Percentiles rank a stretch among this genome's conserved stretches.
Evolutionary conservation across 2,329 filamentous ascomycete genomes (phyloP).

Genomic region (Westerdykella sp.): DNA sequence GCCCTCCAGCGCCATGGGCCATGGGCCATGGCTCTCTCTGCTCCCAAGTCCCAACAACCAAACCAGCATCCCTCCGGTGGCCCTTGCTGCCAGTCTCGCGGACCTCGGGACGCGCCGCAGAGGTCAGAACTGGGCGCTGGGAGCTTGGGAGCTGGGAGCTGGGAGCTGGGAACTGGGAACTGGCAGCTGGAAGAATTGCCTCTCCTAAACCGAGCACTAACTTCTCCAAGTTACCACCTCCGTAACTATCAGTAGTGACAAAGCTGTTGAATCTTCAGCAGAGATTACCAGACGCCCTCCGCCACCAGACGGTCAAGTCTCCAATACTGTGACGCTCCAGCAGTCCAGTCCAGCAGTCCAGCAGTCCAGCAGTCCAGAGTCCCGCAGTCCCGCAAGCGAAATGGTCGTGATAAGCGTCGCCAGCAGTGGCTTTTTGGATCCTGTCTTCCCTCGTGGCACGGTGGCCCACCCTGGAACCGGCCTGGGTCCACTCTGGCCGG

Average conservation of each 20-base stretch:
- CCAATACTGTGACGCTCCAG: not conserved
- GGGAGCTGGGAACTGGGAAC: too few relatives aligned
- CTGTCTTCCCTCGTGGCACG: conserved; percentile 7
- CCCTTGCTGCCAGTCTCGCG: not conserved
- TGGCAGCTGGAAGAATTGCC: too few relatives aligned
- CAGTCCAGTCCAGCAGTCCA: conserved; percentile 1
- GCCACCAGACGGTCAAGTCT: not conserved
- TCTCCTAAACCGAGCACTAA: too few relatives aligned
- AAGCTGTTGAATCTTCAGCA: not conserved
- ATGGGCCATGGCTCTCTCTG: not conserved
- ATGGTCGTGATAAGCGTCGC: conserved; percentile 12
- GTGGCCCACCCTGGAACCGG: conserved; percentile 7
- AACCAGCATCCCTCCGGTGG: not conserved
- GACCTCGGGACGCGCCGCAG: not conserved
- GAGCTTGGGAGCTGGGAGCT: too few relatives aligned
- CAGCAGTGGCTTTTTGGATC: conserved; percentile 5
- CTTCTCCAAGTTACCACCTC: too few relatives aligned
- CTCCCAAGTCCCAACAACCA: not conserved
- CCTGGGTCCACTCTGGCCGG: not conserved
- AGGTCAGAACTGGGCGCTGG: not conserved
- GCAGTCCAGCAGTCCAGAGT: conserved; percentile 1
- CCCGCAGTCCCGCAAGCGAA: too few relatives aligned
- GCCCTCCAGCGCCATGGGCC: too few relatives aligned
- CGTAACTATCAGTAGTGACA: too few relatives aligned
- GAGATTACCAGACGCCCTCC: not conserved